These are phyloP conservation scores for Ogataea allantospora DNA, from an alignment of 805 yeast genomes.

Conservation along the genomic window DNA sequence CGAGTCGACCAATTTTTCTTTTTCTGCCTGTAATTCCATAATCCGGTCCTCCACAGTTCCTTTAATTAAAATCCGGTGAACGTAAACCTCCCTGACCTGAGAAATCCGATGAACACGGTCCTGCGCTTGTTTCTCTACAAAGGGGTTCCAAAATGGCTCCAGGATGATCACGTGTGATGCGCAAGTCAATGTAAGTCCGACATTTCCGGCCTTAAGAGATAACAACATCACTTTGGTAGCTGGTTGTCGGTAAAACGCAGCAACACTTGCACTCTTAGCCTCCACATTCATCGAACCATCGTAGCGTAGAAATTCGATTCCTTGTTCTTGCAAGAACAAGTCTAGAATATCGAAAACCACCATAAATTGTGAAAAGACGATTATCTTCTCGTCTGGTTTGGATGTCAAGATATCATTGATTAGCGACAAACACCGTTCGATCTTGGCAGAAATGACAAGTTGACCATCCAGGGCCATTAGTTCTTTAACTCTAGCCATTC, in stretches of 20 bases:
- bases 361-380: constrained; percentile 85
- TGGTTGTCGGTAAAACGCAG: constrained; percentile 58
- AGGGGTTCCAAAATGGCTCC: constrained; percentile 99
- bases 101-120: constrained; percentile 96
- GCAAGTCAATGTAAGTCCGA: constrained; percentile 90
- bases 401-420: constrained; percentile 48
- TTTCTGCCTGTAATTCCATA: constrained; percentile 70
- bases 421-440: constrained; percentile 57
- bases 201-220: constrained; percentile 91
- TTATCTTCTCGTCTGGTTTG: constrained; percentile 67
- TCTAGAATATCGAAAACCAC: constrained; percentile 66
- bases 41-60: constrained; percentile 90
- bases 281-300: constrained; percentile 80
- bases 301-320: constrained; percentile 57
- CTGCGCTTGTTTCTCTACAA: constrained; percentile 95
- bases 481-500: constrained; percentile 27
- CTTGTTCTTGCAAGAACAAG: constrained; percentile 47
- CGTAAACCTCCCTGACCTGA: constrained; percentile 72
- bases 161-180: constrained; percentile 89
- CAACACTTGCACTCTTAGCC: constrained; percentile 62
- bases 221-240: constrained; percentile 59
- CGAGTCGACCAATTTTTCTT: constrained; percentile 72
- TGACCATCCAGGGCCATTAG: constrained; percentile 40
- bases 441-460: constrained; percentile 66
- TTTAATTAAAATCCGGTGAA: constrained; percentile 66